Evolutionary conservation across 1,139 yeast species (phyloP).

Genomic region (Saccharomyces pastorianus): DNA sequence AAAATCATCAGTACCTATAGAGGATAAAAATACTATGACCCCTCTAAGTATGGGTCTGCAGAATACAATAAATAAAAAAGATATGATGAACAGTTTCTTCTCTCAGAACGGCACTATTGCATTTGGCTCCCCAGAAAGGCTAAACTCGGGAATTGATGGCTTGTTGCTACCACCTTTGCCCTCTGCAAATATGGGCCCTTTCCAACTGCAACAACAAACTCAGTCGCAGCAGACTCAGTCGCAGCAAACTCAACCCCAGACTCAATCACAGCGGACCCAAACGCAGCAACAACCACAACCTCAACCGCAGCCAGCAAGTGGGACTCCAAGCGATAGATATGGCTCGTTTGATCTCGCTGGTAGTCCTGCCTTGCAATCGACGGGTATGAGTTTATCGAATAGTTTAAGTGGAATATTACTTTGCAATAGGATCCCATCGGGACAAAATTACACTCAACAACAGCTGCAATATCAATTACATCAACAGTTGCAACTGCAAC

Average conservation of each 20-base stretch:
- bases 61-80: neutral
- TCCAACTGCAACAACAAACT: neutral
- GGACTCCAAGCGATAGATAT: conserved; percentile 15
- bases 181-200: conserved; percentile 1
- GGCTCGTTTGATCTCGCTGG: conserved; percentile 21
- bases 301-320: conserved; percentile 3
- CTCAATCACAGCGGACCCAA: conserved; percentile 1
- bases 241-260: neutral
- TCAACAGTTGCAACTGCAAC: conserved; percentile 19
- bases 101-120: neutral
- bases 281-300: neutral
- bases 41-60: neutral
- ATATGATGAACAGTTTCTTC: neutral
- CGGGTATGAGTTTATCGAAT: conserved; percentile 23
- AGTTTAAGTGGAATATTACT: conserved; percentile 25
- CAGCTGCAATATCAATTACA: conserved; percentile 15
- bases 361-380: conserved; percentile 22
- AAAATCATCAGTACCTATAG: neutral
- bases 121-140: conserved; percentile 5
- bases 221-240: neutral
- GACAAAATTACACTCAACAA: conserved; percentile 10
- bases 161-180: conserved; percentile 13
- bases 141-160: conserved; percentile 8
- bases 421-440: conserved; percentile 17
- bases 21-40: neutral